Percentiles rank a stretch among this genome's conserved stretches.
These are phyloP conservation scores for Trichoderma reesei DNA, from an alignment of 495 filamentous ascomycete species.

Conservation along the genomic window DNA sequence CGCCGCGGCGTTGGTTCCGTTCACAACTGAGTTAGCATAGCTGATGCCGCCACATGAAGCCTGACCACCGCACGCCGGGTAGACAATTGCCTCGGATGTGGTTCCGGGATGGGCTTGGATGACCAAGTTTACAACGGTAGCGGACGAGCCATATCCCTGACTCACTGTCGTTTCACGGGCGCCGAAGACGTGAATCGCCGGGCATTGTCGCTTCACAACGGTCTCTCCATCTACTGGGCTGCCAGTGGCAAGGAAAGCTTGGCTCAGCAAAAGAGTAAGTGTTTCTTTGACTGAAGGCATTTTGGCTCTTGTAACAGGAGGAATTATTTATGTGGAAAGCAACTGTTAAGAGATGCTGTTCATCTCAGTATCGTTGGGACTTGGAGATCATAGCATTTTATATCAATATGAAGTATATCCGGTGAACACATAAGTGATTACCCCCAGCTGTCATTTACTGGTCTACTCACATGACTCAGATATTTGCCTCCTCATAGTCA, in stretches of 20 bases:
- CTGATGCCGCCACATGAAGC: slow-evolving; percentile 36
- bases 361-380: background rate
- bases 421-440: background rate
- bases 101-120: slow-evolving; percentile 40
- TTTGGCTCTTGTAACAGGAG: background rate
- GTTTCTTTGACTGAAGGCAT: background rate
- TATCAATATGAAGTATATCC: background rate
- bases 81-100: slow-evolving; percentile 47
- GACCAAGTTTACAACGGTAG: slow-evolving; percentile 44
- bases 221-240: background rate
- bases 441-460: background rate
- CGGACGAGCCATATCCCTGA: slow-evolving; percentile 46
- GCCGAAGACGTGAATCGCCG: slow-evolving; percentile 49
- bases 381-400: no score
- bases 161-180: slow-evolving; percentile 54
- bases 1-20: slow-evolving; percentile 45
- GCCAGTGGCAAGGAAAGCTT: background rate
- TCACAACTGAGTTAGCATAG: slow-evolving; percentile 42
- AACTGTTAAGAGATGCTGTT: background rate
- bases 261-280: background rate
- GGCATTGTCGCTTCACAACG: slow-evolving; percentile 23
- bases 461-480: background rate
- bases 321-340: background rate
- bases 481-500: background rate
- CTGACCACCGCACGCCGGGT: slow-evolving; percentile 52